Conservation (phyloP, 495 filamentous ascomycete genomes). For the Talaromyces nanjingensis region DNA sequence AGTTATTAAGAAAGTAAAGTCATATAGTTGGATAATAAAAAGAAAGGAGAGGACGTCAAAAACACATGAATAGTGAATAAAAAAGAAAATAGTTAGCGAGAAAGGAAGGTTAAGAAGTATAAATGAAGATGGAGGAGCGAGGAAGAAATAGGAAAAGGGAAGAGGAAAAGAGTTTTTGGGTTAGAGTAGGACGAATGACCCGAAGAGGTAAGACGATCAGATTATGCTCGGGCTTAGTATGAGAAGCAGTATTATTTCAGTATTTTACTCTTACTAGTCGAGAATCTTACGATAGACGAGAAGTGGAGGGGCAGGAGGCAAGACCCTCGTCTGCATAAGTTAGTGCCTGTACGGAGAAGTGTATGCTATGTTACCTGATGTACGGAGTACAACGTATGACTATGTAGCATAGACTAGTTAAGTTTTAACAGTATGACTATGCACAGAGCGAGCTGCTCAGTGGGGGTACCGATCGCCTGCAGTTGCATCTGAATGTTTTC, state of each 20-base stretch:
- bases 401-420: not conserved
- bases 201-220: slow-evolving; percentile 3
- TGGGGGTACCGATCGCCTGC: slow-evolving; percentile 6
- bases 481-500: slow-evolving; percentile 8
- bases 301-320: not conserved
- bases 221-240: not conserved
- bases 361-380: not conserved
- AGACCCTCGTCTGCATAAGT: not conserved
- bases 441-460: not conserved
- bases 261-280: not conserved
- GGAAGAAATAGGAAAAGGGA: not conserved
- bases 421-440: not conserved
- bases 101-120: slow-evolving; percentile 4
- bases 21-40: slow-evolving; percentile 1
- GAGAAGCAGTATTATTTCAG: not conserved
- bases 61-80: slow-evolving; percentile 1
- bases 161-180: not conserved
- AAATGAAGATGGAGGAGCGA: not conserved
- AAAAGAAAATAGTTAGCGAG: not conserved
- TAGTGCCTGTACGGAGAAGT: not conserved
- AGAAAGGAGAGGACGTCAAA: slow-evolving; percentile 10
- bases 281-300: not conserved
- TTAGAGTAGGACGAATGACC: slow-evolving; percentile 5
- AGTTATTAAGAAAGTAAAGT: slow-evolving; percentile 7
- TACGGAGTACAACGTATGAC: slow-evolving; percentile 1